A percentile compares a stretch with the other conserved stretches of the same genome.
Conservation (phyloP, 140 eudicot species). For the Senecio squalidus region DNA sequence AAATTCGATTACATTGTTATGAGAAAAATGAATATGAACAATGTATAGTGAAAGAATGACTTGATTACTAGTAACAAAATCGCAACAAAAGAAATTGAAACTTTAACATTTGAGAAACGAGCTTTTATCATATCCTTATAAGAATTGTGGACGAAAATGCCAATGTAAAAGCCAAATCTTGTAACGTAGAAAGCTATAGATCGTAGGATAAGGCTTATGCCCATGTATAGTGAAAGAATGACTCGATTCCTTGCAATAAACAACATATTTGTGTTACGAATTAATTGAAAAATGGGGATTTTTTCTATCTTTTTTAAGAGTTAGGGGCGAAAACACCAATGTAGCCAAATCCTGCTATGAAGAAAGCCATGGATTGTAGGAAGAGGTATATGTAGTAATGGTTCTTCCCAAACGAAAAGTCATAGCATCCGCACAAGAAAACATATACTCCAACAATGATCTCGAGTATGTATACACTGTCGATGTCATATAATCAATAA, state of each 20-base stretch:
- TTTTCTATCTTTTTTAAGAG: slow-evolving; percentile 12
- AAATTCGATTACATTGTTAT: slow-evolving; percentile 7
- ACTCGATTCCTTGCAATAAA: slow-evolving; percentile 21
- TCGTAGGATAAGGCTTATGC: slow-evolving; percentile 11
- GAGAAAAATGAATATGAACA: slow-evolving; percentile 7
- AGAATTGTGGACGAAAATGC: no score
- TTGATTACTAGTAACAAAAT: slow-evolving; percentile 20
- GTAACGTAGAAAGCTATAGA: no score
- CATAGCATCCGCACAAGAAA: slow-evolving; percentile 77
- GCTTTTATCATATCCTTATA: no score
- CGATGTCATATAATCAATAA: not conserved
- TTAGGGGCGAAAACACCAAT: slow-evolving; percentile 61
- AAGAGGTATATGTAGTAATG: slow-evolving; percentile 69
- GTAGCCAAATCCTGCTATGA: slow-evolving; percentile 72
- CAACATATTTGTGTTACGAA: not conserved
- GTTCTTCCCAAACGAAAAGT: slow-evolving; percentile 49
- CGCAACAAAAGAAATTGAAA: no score
- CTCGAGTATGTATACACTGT: slow-evolving; percentile 67
- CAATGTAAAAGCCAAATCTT: no score
- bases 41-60: not conserved
- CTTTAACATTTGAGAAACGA: no score
- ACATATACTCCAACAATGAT: slow-evolving; percentile 52
- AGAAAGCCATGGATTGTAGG: slow-evolving; percentile 69
- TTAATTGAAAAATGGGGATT: not conserved
- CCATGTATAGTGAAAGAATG: slow-evolving; percentile 26